These are phyloP conservation scores for Candida fluviatilis DNA, from an alignment of 805 yeast species.

Conservation along the genomic window DNA sequence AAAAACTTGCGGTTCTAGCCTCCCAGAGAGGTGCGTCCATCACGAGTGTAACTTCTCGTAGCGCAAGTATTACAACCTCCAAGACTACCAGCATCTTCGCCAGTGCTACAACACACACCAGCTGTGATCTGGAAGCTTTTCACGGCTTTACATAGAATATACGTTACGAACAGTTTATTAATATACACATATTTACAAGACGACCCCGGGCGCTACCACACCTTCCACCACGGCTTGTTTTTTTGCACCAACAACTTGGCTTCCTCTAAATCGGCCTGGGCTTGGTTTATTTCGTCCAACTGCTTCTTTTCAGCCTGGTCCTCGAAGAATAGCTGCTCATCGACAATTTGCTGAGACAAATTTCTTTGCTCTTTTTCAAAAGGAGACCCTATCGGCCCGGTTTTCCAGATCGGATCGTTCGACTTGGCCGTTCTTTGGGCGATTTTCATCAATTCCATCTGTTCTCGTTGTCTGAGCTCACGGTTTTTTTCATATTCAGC, in stretches of 20 bases:
- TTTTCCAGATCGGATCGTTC: conserved; percentile 78
- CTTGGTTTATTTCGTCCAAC: conserved; percentile 32
- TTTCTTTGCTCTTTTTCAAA: conserved; percentile 50
- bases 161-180: neutral
- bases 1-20: no score
- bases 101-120: neutral
- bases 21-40: no score
- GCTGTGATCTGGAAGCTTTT: no score
- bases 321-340: conserved; percentile 46
- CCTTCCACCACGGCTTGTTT: conserved; percentile 16
- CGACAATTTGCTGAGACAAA: conserved; percentile 29
- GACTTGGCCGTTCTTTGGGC: conserved; percentile 61
- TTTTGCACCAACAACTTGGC: conserved; percentile 20
- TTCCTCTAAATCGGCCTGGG: conserved; percentile 25
- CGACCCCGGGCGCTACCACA: neutral
- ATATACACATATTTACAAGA: neutral
- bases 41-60: no score
- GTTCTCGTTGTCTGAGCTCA: conserved; percentile 62
- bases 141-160: no score
- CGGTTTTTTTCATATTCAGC: conserved; percentile 67
- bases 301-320: conserved; percentile 39
- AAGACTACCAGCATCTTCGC: no score
- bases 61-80: no score
- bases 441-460: conserved; percentile 62
- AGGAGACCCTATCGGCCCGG: conserved; percentile 67